phyloP scores from a whole-genome alignment of 2,329 filamentous ascomycete species.

The Botrytis pseudocinerea region DNA sequence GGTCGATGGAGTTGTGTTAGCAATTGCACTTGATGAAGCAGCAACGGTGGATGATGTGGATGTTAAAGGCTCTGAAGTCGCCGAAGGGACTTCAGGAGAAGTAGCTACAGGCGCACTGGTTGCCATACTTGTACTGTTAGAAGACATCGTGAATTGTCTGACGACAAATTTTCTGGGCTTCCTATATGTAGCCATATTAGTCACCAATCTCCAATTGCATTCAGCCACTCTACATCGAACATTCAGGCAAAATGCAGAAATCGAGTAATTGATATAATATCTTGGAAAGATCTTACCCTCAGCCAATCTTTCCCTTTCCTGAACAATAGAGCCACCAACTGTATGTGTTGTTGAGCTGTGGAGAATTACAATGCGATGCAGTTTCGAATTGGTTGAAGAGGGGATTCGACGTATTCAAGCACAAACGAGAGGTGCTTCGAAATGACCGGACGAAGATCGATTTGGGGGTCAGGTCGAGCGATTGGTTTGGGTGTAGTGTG shows the following conservation, averaged over 20 bases:
- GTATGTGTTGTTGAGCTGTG: slow-evolving; percentile 1
- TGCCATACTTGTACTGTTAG: slow-evolving; percentile 38
- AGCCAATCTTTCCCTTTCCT: slow-evolving; percentile 13
- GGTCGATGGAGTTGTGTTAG: slow-evolving; percentile 36
- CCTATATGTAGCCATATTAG: slow-evolving; percentile 33
- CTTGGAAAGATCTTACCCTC: slow-evolving; percentile 12
- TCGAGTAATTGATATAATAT: background rate
- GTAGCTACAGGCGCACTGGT: slow-evolving; percentile 26
- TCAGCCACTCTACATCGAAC: slow-evolving; percentile 6
- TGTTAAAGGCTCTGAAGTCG: slow-evolving; percentile 25
- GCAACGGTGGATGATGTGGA: slow-evolving; percentile 15
- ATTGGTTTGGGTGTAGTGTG: background rate
- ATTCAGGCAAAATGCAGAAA: background rate
- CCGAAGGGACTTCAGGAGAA: slow-evolving; percentile 23
- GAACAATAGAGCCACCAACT: background rate
- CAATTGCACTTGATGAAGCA: slow-evolving; percentile 33
- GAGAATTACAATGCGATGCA: background rate
- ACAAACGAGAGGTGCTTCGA: slow-evolving; percentile 25
- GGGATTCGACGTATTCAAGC: slow-evolving; percentile 18
- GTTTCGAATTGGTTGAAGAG: slow-evolving; percentile 33
- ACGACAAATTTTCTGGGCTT: slow-evolving; percentile 27
- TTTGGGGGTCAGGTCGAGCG: background rate
- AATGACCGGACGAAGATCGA: slow-evolving; percentile 18
- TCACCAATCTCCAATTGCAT: slow-evolving; percentile 7
- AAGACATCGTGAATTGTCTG: slow-evolving; percentile 35